Percentiles rank a stretch among this genome's conserved stretches.
Conservation (phyloP, 352 stramenopile genomes). For the Phytophthora aleatoria region DNA sequence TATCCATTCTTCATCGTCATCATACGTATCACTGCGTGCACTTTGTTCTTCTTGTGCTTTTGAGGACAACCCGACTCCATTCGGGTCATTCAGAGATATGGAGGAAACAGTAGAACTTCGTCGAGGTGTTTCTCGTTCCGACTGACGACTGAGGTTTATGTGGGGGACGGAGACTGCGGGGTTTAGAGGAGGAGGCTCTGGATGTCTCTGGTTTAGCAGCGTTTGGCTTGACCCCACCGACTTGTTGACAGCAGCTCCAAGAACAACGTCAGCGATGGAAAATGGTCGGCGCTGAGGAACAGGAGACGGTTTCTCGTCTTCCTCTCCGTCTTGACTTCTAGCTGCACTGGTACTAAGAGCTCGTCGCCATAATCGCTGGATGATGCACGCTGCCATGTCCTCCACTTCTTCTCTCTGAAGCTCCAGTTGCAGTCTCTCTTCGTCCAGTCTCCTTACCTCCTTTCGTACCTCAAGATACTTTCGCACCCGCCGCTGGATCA, state of each 20-base stretch:
- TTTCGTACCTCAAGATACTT: constrained; percentile 18
- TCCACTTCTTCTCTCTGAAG: constrained; percentile 46
- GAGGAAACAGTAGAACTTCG: constrained; percentile 26
- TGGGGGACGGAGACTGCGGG: constrained; percentile 17
- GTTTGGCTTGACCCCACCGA: constrained; percentile 2
- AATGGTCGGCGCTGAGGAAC: constrained; percentile 4
- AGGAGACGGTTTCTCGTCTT: background rate
- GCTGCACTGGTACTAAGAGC: background rate
- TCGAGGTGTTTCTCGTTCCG: constrained; percentile 14
- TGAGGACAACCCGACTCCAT: background rate
- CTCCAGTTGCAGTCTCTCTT: constrained; percentile 19
- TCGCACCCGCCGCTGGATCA: constrained; percentile 34
- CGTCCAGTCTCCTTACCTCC: constrained; percentile 9
- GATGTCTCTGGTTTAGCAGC: background rate
- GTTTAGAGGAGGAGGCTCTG: constrained; percentile 12
- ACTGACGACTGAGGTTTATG: constrained; percentile 10
- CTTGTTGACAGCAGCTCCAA: constrained; percentile 17
- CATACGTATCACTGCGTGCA: constrained; percentile 12
- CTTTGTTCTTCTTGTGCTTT: constrained; percentile 1
- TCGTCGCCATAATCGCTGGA: constrained; percentile 45
- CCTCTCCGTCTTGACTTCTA: background rate
- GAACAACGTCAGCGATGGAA: constrained; percentile 16
- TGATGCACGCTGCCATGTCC: constrained; percentile 45
- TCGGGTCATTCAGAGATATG: constrained; percentile 4
- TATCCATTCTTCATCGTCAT: constrained; percentile 23